These are phyloP conservation scores for Crucibulum laeve DNA, from an alignment of 768 basidiomycete genomes.

Conservation along the genomic window DNA sequence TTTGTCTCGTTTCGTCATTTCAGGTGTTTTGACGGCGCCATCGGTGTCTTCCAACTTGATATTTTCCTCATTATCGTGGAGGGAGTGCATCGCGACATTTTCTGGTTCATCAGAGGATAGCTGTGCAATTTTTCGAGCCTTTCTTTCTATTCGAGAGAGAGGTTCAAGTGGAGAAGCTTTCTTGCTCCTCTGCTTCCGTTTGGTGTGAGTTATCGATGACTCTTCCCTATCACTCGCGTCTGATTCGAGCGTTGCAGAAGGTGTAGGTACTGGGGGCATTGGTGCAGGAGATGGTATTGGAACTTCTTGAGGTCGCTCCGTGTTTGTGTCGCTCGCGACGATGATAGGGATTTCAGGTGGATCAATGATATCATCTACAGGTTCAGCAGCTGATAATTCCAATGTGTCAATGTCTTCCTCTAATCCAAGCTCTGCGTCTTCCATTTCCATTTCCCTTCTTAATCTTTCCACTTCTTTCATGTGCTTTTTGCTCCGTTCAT, in stretches of 20 bases:
- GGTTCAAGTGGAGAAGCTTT: too few relatives aligned
- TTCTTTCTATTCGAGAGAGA: too few relatives aligned
- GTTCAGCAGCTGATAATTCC: background rate
- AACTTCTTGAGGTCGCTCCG: too few relatives aligned
- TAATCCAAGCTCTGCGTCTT: constrained; percentile 65
- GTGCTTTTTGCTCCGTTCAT: constrained; percentile 94
- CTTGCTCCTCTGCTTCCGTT: too few relatives aligned
- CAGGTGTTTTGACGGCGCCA: constrained; percentile 4
- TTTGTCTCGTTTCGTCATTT: constrained; percentile 70
- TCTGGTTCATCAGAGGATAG: background rate
- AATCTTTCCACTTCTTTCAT: constrained; percentile 80
- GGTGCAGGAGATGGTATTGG: too few relatives aligned
- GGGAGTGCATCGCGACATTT: background rate
- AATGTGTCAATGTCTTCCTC: constrained; percentile 29
- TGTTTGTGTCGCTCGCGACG: too few relatives aligned
- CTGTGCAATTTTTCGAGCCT: too few relatives aligned
- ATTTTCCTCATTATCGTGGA: constrained; percentile 1
- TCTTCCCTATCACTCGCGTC: too few relatives aligned
- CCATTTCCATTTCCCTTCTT: constrained; percentile 70
- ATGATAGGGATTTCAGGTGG: background rate
- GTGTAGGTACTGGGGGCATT: too few relatives aligned
- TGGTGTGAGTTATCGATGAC: too few relatives aligned
- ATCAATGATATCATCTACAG: too few relatives aligned
- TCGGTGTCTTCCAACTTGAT: background rate
- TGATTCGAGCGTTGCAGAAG: too few relatives aligned